These are phyloP conservation scores for Ascochyta pisi DNA, from an alignment of 2,329 filamentous ascomycete genomes.

Conservation along the genomic window DNA sequence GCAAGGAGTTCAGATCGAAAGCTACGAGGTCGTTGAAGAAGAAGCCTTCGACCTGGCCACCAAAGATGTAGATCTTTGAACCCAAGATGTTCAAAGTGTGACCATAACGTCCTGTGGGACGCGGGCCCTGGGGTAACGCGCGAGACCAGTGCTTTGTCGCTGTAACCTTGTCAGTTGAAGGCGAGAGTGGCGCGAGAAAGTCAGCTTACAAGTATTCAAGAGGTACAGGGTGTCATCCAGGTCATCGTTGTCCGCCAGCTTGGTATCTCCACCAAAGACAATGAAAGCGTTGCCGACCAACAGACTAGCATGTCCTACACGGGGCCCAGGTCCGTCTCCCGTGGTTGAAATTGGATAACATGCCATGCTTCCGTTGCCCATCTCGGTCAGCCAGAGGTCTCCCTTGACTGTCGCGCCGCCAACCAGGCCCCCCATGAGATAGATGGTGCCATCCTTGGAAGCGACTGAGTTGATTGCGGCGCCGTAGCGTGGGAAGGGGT, in stretches of 20 bases:
- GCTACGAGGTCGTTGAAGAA: conserved; percentile 98
- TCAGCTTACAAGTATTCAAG: conserved; percentile 88
- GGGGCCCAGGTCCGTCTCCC: conserved; percentile 89
- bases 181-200: background rate
- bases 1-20: conserved; percentile 94
- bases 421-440: conserved; percentile 96
- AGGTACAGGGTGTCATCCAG: conserved; percentile 96
- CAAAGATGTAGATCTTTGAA: conserved; percentile 97
- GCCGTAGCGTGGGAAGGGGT: conserved; percentile 95
- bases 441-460: conserved; percentile 96
- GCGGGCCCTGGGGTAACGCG: conserved; percentile 83
- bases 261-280: conserved; percentile 97
- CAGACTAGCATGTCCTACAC: conserved; percentile 92
- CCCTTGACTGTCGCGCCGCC: conserved; percentile 96
- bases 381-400: conserved; percentile 97
- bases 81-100: conserved; percentile 96
- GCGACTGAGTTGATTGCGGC: conserved; percentile 91
- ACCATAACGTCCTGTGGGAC: conserved; percentile 90
- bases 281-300: conserved; percentile 98
- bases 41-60: conserved; percentile 93
- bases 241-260: conserved; percentile 89
- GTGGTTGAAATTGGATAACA: conserved; percentile 93
- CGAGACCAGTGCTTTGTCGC: conserved; percentile 98
- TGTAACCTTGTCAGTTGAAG: conserved; percentile 52
- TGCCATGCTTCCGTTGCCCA: conserved; percentile 78